A percentile compares a stretch with the other conserved stretches of the same genome.
Evolutionary conservation across 2,329 filamentous ascomycete genomes (phyloP).

Genomic region (Aureobasidium sp.): DNA sequence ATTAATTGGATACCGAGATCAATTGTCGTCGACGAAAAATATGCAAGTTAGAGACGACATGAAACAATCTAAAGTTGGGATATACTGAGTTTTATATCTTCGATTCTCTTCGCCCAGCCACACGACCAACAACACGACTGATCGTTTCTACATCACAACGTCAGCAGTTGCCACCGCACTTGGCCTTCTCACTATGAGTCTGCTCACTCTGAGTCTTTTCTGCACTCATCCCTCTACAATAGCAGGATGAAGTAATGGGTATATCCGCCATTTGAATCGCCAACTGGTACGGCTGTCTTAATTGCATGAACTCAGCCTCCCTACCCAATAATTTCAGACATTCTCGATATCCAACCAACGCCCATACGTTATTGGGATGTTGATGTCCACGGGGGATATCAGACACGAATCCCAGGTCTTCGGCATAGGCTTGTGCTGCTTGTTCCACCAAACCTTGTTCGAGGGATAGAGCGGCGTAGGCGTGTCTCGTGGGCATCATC

Average conservation of each 20-base stretch:
- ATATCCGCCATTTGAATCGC: slow-evolving; percentile 67
- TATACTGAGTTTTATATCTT: no score
- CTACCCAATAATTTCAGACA: slow-evolving; percentile 66
- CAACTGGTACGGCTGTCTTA: slow-evolving; percentile 56
- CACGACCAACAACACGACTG: not conserved
- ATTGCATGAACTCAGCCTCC: slow-evolving; percentile 50
- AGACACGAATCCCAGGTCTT: slow-evolving; percentile 46
- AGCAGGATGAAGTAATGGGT: slow-evolving; percentile 63
- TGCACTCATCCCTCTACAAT: slow-evolving; percentile 50
- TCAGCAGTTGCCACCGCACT: slow-evolving; percentile 7
- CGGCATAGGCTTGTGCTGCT: slow-evolving; percentile 42
- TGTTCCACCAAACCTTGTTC: slow-evolving; percentile 62
- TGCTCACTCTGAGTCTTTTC: no score
- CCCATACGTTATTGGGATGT: slow-evolving; percentile 81
- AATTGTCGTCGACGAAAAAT: no score
- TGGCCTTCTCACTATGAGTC: slow-evolving; percentile 6
- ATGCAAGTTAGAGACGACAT: no score
- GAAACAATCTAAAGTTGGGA: no score
- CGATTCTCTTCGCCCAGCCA: not conserved
- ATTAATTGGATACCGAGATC: no score
- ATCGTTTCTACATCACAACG: not conserved
- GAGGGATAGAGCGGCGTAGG: slow-evolving; percentile 71
- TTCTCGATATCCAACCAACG: slow-evolving; percentile 77
- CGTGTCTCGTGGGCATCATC: slow-evolving; percentile 79
- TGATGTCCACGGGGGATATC: slow-evolving; percentile 68